Evolutionary conservation across 768 basidiomycete genomes (phyloP).

Genomic region (Trametes punicea): DNA sequence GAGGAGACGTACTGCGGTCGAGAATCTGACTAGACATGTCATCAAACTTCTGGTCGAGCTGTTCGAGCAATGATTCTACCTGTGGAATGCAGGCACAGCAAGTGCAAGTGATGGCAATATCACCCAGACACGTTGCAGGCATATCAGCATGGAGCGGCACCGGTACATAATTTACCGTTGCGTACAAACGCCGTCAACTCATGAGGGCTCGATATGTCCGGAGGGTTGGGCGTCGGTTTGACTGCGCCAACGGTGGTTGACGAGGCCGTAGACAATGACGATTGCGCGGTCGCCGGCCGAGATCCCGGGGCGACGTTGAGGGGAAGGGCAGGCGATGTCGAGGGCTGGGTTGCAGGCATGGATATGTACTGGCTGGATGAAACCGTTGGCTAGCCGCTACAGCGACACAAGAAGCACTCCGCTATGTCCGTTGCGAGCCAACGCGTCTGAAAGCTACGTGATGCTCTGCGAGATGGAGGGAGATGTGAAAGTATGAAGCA

Average conservation of each 20-base stretch:
- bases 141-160: not conserved
- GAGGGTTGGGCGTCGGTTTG: slow-evolving; percentile 31
- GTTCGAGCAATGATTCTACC: slow-evolving; percentile 87
- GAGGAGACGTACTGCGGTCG: slow-evolving; percentile 61
- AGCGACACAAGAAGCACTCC: not conserved
- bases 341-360: slow-evolving; percentile 22
- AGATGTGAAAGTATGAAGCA: not conserved
- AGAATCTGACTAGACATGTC: slow-evolving; percentile 91
- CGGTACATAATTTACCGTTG: slow-evolving; percentile 20
- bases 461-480: not conserved
- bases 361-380: not conserved
- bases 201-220: slow-evolving; percentile 88
- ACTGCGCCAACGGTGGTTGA: slow-evolving; percentile 13
- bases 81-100: slow-evolving; percentile 29
- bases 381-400: not conserved
- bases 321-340: slow-evolving; percentile 59
- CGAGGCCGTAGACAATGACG: slow-evolving; percentile 31
- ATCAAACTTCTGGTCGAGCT: slow-evolving; percentile 88
- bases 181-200: slow-evolving; percentile 92
- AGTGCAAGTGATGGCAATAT: not conserved
- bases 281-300: slow-evolving; percentile 34
- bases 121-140: not conserved
- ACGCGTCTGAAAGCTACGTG: not conserved
- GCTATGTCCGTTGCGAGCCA: not conserved
- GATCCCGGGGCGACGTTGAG: slow-evolving; percentile 49